A percentile compares a stretch with the other conserved stretches of the same genome.
Evolutionary conservation across 2,329 filamentous ascomycete genomes (phyloP).

Genomic region (Colletotrichum plurivorum): DNA sequence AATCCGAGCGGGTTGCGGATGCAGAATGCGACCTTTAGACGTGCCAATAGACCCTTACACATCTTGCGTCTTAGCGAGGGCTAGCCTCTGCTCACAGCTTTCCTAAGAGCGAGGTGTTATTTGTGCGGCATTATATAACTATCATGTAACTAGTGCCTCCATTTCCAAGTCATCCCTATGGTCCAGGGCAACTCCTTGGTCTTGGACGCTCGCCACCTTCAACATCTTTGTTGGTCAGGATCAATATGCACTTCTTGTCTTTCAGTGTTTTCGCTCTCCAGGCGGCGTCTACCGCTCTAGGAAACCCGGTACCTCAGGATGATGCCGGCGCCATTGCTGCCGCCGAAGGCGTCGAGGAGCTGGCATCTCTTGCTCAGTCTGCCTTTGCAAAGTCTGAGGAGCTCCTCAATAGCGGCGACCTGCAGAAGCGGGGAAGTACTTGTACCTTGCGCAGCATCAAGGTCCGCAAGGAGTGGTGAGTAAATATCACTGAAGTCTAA

Average conservation of each 20-base stretch:
- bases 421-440: constrained; percentile 38
- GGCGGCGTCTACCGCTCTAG: constrained; percentile 33
- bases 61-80: too few species aligned
- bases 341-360: constrained; percentile 2
- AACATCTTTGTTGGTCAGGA: background rate
- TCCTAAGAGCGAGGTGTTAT: too few species aligned
- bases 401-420: constrained; percentile 31
- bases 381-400: constrained; percentile 45
- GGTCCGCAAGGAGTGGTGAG: constrained; percentile 50
- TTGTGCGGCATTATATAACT: too few species aligned
- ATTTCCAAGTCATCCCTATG: too few species aligned
- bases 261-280: background rate
- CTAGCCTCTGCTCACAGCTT: too few species aligned
- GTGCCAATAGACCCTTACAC: too few species aligned
- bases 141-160: background rate
- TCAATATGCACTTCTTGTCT: background rate
- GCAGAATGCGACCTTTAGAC: too few species aligned
- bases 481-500: too few species aligned
- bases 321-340: background rate
- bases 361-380: constrained; percentile 26
- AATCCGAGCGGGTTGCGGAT: too few species aligned
- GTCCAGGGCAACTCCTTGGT: background rate
- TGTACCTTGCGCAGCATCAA: constrained; percentile 47
- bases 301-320: constrained; percentile 15
- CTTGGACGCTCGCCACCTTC: background rate